Conservation (phyloP, 345 rosid genomes). For the Lepidium didymum region DNA sequence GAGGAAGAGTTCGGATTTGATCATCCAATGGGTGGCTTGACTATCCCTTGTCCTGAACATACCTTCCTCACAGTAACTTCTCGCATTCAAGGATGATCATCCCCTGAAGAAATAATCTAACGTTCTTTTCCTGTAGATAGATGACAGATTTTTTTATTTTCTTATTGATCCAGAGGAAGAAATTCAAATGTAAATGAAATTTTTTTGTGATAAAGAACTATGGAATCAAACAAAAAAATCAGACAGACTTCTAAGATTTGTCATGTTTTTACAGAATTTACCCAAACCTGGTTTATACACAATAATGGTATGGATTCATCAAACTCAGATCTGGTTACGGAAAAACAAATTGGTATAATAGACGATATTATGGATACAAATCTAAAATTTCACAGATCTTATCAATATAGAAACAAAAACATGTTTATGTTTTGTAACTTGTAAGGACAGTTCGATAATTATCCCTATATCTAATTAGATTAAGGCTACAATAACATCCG, state of each 20-base stretch:
- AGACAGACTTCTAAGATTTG: neutral
- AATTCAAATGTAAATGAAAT: neutral
- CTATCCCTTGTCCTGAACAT: constrained; percentile 43
- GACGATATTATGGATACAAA: no score
- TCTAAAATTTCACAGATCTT: no score
- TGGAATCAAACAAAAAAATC: neutral
- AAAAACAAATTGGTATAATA: no score
- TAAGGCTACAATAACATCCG: neutral
- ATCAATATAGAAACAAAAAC: no score
- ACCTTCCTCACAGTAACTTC: constrained; percentile 32
- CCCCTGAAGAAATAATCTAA: neutral
- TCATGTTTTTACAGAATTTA: neutral
- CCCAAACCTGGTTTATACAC: neutral
- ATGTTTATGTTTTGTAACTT: no score
- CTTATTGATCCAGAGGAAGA: neutral
- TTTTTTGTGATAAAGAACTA: neutral
- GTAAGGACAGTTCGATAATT: no score
- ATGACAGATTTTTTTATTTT: neutral
- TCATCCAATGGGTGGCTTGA: constrained; percentile 45
- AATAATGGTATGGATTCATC: neutral
- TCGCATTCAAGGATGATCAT: constrained; percentile 1
- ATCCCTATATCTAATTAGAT: no score
- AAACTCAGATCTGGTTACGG: no score
- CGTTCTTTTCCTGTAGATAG: neutral
- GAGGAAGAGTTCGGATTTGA: constrained; percentile 45